These are phyloP conservation scores for Penicillium sp. DNA, from an alignment of 2,329 filamentous ascomycete species.

Conservation along the genomic window DNA sequence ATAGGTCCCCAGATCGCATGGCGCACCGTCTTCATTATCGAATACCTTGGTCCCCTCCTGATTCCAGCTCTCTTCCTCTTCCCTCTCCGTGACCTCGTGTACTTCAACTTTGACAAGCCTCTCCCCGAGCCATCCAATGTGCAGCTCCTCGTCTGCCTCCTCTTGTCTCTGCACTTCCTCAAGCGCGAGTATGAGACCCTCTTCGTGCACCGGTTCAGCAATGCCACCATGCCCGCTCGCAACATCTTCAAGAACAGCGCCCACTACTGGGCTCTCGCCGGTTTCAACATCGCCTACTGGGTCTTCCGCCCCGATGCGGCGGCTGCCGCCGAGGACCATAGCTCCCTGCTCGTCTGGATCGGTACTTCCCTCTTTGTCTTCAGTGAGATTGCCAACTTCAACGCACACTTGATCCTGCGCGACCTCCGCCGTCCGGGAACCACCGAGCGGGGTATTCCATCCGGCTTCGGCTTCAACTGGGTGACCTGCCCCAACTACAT, in stretches of 20 bases:
- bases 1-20: conserved; percentile 85
- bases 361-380: conserved; percentile 68
- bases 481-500: conserved; percentile 98
- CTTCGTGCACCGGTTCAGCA: conserved; percentile 91
- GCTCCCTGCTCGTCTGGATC: conserved; percentile 54
- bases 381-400: conserved; percentile 73
- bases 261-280: conserved; percentile 88
- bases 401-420: conserved; percentile 72
- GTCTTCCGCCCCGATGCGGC: conserved; percentile 72
- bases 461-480: conserved; percentile 72
- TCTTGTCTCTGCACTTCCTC: conserved; percentile 77
- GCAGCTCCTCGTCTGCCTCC: conserved; percentile 67
- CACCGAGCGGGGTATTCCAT: conserved; percentile 81
- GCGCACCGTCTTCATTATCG: conserved; percentile 89
- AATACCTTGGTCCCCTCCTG: conserved; percentile 86
- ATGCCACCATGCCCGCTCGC: conserved; percentile 81
- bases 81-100: conserved; percentile 65
- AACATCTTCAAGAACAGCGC: conserved; percentile 94
- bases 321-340: conserved; percentile 51
- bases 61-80: conserved; percentile 72
- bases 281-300: conserved; percentile 74
- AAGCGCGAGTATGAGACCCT: conserved; percentile 95
- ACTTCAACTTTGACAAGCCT: conserved; percentile 48
- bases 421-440: conserved; percentile 70
- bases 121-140: conserved; percentile 52